Base-by-base conservation (phyloP, 176 grass and related monocot genomes). In the Musa schizocarpa region DNA sequence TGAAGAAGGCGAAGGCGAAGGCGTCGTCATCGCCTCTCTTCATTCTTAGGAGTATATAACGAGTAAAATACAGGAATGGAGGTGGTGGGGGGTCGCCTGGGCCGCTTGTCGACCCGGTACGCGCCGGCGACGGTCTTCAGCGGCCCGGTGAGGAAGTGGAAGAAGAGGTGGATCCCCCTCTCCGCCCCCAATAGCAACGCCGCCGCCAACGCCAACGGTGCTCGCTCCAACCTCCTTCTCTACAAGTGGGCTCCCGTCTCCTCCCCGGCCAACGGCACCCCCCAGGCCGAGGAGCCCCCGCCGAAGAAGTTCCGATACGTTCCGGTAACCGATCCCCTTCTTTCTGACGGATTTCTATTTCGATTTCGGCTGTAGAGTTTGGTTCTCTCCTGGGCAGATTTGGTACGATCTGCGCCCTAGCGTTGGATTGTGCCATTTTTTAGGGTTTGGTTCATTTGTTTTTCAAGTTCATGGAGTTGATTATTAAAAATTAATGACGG, bases 161-260 rank as follows among this genome's bases (percentile, higher is more conserved):
- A 79, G 75, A 86, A 86, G 58, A 82, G 43, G 14, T 86, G 84
- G 84, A 75, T 86, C 23, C 63, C 74, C 34, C 58, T 71, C 59
- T 75, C 80, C 10, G 66, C 79, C 12, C 81, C 84, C 21, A 74
- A 27, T 68, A 84, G 69, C 81, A 74, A 69, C 9, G 53, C 75
- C 82, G 55, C 77, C 69, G 0, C 81, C 77, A 53, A 79, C 82
- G 22, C 27, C 52, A 48, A 53, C 43, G 50, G 29, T 52, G 34
- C 52, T 21, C 83, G 54, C 11, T 78, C 79, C 52, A 63, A 65
- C 63, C 84, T 86, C 75, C 52, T 82, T 67, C 79, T 96, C 2
- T 92, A 90, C 84, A 96, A 88, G 87, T 96, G 93, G 93, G 59
- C 61, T 6, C 75, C 75, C 16, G 4, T 65, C 27, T 64, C 75